phyloP scores from a whole-genome alignment of 179 eudicot genomes.

The Beta lomatogona region DNA sequence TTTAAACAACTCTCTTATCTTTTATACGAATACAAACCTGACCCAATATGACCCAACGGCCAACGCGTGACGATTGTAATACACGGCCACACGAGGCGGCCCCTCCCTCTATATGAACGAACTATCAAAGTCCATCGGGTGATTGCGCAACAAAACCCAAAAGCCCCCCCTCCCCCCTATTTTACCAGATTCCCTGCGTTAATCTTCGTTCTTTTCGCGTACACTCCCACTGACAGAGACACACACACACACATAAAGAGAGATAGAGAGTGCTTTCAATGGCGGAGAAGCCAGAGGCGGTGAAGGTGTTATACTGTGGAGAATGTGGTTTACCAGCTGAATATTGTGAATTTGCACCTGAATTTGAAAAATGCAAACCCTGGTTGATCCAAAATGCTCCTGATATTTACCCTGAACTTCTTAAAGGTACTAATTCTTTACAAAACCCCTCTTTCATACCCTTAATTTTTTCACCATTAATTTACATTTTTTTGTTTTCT shows the following conservation, averaged over 20 bases:
- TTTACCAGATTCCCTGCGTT: conserved; percentile 16
- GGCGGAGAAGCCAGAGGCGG: conserved; percentile 81
- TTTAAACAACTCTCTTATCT: too few relatives aligned
- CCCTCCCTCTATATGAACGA: too few relatives aligned
- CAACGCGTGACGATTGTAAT: too few relatives aligned
- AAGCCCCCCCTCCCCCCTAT: too few relatives aligned
- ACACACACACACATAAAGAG: not conserved
- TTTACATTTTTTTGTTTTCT: not conserved
- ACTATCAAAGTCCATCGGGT: too few relatives aligned
- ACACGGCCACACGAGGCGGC: too few relatives aligned
- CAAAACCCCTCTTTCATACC: not conserved
- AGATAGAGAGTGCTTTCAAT: conserved; percentile 34
- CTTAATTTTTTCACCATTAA: not conserved
- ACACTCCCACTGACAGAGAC: too few relatives aligned
- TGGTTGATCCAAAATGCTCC: conserved; percentile 87
- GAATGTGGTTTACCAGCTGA: conserved; percentile 87
- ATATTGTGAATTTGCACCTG: conserved; percentile 92
- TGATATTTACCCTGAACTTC: conserved; percentile 67
- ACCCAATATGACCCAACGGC: too few relatives aligned
- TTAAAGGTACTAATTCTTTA: conserved; percentile 47
- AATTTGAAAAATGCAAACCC: conserved; percentile 87
- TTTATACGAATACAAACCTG: too few relatives aligned
- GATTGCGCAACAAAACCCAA: not conserved
- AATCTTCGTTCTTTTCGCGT: conserved; percentile 12
- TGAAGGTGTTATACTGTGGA: conserved; percentile 74